Evolutionary conservation across 371 early-diverging fungal genomes (phyloP).

Genomic region (Mucor sp.): DNA sequence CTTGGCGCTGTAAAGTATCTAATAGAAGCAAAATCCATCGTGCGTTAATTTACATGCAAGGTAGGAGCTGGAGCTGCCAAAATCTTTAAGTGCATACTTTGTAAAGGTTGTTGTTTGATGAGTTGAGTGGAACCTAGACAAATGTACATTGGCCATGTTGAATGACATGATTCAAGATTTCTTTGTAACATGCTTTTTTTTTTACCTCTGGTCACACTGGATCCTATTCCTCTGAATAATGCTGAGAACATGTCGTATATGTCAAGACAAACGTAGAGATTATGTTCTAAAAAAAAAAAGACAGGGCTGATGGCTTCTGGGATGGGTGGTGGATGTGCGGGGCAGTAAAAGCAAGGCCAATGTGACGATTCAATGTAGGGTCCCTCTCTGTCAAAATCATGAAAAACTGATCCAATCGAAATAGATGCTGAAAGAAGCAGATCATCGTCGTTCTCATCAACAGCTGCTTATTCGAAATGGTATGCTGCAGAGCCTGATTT

Average conservation of each 20-base stretch:
- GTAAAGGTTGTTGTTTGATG: slow-evolving; percentile 14
- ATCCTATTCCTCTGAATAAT: slow-evolving; percentile 20
- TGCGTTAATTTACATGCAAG: neutral
- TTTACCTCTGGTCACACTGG: slow-evolving; percentile 14
- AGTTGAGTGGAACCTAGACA: slow-evolving; percentile 13
- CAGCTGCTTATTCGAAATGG: neutral
- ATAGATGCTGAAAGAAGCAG: neutral
- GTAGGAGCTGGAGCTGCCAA: neutral
- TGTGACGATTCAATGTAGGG: neutral
- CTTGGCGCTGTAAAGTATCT: slow-evolving; percentile 18
- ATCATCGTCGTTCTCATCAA: neutral
- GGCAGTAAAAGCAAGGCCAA: neutral
- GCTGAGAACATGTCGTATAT: slow-evolving; percentile 19
- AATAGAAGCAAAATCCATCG: neutral
- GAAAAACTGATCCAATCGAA: neutral
- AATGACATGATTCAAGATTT: neutral
- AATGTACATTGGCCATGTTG: neutral
- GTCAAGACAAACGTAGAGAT: neutral
- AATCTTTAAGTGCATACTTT: slow-evolving; percentile 21
- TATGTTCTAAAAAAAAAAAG: neutral
- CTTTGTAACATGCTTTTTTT: neutral
- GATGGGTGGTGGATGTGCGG: neutral
- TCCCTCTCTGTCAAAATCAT: neutral
- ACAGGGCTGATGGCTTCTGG: slow-evolving; percentile 5
- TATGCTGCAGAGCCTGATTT: no score